phyloP scores from a whole-genome alignment of 805 yeast species.

The Hanseniaspora clermontiae region DNA sequence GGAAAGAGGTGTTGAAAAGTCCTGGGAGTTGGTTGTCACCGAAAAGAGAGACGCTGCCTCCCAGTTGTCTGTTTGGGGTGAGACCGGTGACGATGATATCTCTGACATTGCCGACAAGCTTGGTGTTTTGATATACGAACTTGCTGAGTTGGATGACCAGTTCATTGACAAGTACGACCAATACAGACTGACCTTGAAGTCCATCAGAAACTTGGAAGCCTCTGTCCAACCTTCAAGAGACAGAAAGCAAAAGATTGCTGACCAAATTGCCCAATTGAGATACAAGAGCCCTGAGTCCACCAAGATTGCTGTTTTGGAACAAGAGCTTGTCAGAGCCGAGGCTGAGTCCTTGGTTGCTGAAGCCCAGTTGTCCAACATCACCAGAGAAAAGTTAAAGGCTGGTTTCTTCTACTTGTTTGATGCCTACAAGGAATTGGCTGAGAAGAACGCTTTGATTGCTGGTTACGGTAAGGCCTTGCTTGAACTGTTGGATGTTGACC shows the following conservation, averaged over 20 bases:
- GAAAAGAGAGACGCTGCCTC: constrained; percentile 74
- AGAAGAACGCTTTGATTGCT: constrained; percentile 73
- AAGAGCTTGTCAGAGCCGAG: constrained; percentile 82
- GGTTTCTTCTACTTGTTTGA: constrained; percentile 77
- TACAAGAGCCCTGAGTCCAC: constrained; percentile 77
- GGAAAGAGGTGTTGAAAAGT: constrained; percentile 71
- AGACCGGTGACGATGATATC: constrained; percentile 73
- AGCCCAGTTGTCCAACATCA: constrained; percentile 78
- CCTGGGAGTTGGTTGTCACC: constrained; percentile 61
- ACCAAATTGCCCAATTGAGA: constrained; percentile 70
- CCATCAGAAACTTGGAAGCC: constrained; percentile 72
- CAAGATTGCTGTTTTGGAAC: constrained; percentile 68
- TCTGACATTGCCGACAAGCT: constrained; percentile 77
- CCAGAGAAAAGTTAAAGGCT: constrained; percentile 75
- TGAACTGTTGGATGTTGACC: constrained; percentile 70
- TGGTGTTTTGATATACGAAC: constrained; percentile 69
- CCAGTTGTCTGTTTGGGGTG: constrained; percentile 78
- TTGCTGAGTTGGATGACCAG: constrained; percentile 79
- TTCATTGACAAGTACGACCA: constrained; percentile 78
- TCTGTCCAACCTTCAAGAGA: constrained; percentile 83
- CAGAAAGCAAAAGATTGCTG: constrained; percentile 73
- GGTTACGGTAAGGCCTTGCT: constrained; percentile 81
- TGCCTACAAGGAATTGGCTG: constrained; percentile 73
- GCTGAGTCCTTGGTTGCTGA: constrained; percentile 86
- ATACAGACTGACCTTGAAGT: constrained; percentile 69